Evolutionary conservation across 2,329 filamentous ascomycete species (phyloP).

Genomic region (Saccharata proteae): DNA sequence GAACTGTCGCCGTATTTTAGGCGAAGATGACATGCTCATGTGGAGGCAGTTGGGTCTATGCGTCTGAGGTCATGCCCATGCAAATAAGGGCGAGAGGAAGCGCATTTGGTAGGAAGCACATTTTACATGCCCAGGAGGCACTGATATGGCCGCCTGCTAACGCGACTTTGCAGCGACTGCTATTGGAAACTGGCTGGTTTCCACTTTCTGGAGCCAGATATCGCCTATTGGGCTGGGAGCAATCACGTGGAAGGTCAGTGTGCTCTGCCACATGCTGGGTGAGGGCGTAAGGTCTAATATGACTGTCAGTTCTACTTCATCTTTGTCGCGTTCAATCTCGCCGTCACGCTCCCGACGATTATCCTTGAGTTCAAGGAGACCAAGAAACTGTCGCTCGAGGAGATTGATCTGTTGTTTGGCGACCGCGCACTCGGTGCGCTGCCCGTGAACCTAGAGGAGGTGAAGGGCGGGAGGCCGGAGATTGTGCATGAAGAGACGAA

Average conservation of each 20-base stretch:
- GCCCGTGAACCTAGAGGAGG: constrained; percentile 29
- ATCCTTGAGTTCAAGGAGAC: constrained; percentile 43
- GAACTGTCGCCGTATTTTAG: no score
- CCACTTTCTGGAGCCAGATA: constrained; percentile 48
- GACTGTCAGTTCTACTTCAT: constrained; percentile 45
- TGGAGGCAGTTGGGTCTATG: constrained; percentile 54
- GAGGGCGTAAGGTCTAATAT: no score
- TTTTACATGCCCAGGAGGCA: not conserved
- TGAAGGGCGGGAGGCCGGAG: no score
- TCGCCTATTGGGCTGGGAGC: constrained; percentile 39
- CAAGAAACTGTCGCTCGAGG: constrained; percentile 42
- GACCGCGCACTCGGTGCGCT: constrained; percentile 37
- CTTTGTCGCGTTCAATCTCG: constrained; percentile 40
- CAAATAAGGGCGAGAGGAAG: constrained; percentile 49
- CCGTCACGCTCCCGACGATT: constrained; percentile 34
- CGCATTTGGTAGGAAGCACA: constrained; percentile 29
- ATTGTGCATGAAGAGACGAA: no score
- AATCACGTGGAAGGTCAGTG: constrained; percentile 34
- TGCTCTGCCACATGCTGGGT: no score
- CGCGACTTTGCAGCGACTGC: constrained; percentile 32
- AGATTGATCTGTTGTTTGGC: constrained; percentile 47
- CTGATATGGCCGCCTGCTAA: not conserved
- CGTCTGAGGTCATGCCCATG: constrained; percentile 54
- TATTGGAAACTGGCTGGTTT: constrained; percentile 48
- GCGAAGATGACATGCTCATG: no score